These are phyloP conservation scores for Auricularia sp. DNA, from an alignment of 768 basidiomycete species.

Conservation along the genomic window DNA sequence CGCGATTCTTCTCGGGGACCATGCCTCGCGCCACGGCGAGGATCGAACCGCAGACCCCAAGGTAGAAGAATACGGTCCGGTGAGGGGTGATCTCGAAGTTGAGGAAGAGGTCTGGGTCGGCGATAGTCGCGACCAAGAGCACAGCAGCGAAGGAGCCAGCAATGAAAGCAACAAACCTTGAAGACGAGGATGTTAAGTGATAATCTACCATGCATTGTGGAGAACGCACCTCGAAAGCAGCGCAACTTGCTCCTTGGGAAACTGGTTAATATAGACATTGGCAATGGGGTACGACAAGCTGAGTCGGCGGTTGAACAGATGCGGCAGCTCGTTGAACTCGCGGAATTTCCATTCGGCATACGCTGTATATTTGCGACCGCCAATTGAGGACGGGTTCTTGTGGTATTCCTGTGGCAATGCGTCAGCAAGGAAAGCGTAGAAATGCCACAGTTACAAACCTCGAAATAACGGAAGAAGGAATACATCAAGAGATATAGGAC, in stretches of 20 bases:
- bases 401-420: constrained; percentile 73
- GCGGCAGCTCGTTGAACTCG: constrained; percentile 96
- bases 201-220: background rate
- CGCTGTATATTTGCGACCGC: constrained; percentile 84
- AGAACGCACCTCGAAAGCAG: constrained; percentile 72
- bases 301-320: constrained; percentile 78
- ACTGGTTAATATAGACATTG: constrained; percentile 94
- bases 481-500: constrained; percentile 94
- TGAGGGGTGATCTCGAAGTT: constrained; percentile 93
- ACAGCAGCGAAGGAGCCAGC: constrained; percentile 96
- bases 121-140: constrained; percentile 78
- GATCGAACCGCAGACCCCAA: constrained; percentile 77
- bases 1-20: constrained; percentile 88
- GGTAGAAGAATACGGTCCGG: constrained; percentile 88
- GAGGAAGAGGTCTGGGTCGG: constrained; percentile 89
- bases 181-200: background rate
- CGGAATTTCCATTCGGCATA: constrained; percentile 98
- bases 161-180: constrained; percentile 89
- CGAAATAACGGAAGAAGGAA: constrained; percentile 99
- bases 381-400: constrained; percentile 94
- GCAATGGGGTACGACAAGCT: constrained; percentile 84
- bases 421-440: background rate
- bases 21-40: constrained; percentile 88
- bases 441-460: constrained; percentile 42
- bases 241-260: constrained; percentile 89